Evolutionary conservation across 257 asterid genomes (phyloP), one percentile per base, ranked within the genome.

Genomic region (Petunia secreta): DNA sequence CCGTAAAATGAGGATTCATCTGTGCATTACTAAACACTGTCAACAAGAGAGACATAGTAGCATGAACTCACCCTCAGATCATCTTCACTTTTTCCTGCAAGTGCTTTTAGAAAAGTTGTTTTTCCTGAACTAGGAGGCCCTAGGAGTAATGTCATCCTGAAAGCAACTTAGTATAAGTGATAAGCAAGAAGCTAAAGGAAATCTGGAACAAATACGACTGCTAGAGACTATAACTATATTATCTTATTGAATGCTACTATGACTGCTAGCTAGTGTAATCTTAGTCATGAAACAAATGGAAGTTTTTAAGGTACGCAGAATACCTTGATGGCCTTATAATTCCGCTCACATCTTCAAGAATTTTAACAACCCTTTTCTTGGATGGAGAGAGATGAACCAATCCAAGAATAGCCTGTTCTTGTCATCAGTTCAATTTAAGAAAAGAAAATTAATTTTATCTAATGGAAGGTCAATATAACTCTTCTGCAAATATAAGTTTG

Each of bases 81-180:
- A 67, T 92, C 89, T 63, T 94, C 98, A 3, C 88, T 79, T 76
- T 89, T 92, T 81, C 96, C 98, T n/a, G 98, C 89, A 59, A 94
- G 80, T 46, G 98, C 93, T 83, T 90, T 89, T 6, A 94, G 84
- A 80, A 94, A 65, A 37, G 98, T 92, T 14, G 98, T 91, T 84
- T 94, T 94, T 37, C 98, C 98, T 4, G 98, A 90, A 82, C 96
- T 94, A 41, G 98, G 98, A 64, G 98, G 98, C 11, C 98, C 98
- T 6, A 94, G 91, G 54, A 94, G 96, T 65, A 94, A 88, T 8
- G 97, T 84, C 97, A 92, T 88, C 90, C 98, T 94, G 88, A 83
- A 82, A 79, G 71, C 36, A 57, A 25, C 39, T 25, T 11, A 60
- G 71, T 15, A 48, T 7, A 44, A 25, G 44, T 69, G 48, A 69